Percentiles rank a stretch among this genome's conserved stretches.
phyloP scores from a whole-genome alignment of 1,139 yeast species.

The Zhuliangozyma parablackwelliae region DNA sequence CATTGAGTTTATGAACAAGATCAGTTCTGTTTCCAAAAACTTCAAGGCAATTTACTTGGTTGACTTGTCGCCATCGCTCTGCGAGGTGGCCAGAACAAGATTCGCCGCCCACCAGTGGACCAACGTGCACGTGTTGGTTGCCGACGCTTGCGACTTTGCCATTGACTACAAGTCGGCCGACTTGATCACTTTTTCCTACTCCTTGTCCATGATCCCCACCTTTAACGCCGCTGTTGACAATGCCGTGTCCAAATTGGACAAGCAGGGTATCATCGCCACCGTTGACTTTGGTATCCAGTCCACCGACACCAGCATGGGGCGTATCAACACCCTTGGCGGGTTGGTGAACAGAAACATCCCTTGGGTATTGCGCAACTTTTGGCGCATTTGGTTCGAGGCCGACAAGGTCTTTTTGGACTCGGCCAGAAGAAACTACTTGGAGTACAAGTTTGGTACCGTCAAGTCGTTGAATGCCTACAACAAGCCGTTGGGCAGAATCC shows the following conservation, averaged over 20 bases:
- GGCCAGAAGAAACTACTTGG: conserved; percentile 76
- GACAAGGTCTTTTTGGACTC: conserved; percentile 78
- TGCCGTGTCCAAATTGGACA: conserved; percentile 49
- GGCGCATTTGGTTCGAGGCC: conserved; percentile 87
- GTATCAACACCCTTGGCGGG: conserved; percentile 73
- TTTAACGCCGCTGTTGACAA: conserved; percentile 79
- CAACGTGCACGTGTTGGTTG: conserved; percentile 66
- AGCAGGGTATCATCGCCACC: conserved; percentile 58
- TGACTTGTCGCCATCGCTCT: conserved; percentile 72
- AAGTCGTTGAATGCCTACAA: conserved; percentile 69
- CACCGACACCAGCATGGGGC: conserved; percentile 59
- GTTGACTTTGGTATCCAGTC: conserved; percentile 82
- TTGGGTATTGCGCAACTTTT: conserved; percentile 73
- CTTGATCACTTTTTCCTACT: conserved; percentile 71
- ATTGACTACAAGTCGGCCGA: conserved; percentile 48
- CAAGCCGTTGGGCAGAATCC: conserved; percentile 62
- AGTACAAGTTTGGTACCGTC: conserved; percentile 74
- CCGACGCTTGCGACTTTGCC: conserved; percentile 69
- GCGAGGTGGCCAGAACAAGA: conserved; percentile 64
- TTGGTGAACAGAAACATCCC: conserved; percentile 65
- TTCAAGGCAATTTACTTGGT: conserved; percentile 68
- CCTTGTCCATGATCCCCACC: conserved; percentile 81
- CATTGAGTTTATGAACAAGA: conserved; percentile 66
- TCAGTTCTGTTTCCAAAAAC: conserved; percentile 43
- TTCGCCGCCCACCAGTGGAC: conserved; percentile 49